Evolutionary conservation across 2,329 filamentous ascomycete species (phyloP), one percentile per base, ranked within the genome.

Genomic region (Fusarium sp.): DNA sequence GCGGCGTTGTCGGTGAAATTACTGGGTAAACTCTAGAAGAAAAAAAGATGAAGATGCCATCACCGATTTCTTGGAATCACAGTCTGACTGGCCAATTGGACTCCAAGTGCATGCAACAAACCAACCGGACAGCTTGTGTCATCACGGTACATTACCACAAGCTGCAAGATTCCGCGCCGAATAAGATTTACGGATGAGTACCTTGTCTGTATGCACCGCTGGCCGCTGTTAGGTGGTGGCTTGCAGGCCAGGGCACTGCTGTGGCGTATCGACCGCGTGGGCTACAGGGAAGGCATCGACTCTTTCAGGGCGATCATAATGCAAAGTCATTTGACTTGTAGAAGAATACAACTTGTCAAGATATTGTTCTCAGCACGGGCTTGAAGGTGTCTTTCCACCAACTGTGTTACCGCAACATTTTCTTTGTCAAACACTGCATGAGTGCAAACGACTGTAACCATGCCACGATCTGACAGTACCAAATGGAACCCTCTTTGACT

Each of bases 261-360:
- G 72, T 77, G 73, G 68, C 66, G 68, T 75, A 48, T 50, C 47
- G 48, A 66, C 74, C 71, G 74, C 69, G 66, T 74, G 73, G 74
- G 58, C 51, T 61, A 65, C 75, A 70, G 63, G 70, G 74, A 58
- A 44, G 42, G 36, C 41, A 45, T 55, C 61, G 59, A 47, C 50
- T 68, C 50, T 41, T 66, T 57, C 32, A 45, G 30, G 64, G 51
- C 47, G 42, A 64, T 63, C 56, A 68, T 72, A 18, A 69, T 65
- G 65, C 44, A 30, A 30, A 42, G 35, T 58, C 39, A 67, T 28
- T 32, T 53, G 67, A 48, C 51, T 47, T 5, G 5, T 28, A 32
- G 41, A 72, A 72, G 41, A 69, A 72, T 68, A 68, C 17, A 45
- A 5, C 15, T 42, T 47, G 32, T 70, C 15, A 9, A 41, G 36